Evolutionary conservation across 2,329 filamentous ascomycete genomes (phyloP).

Genomic region (Metarhizium brunneum): DNA sequence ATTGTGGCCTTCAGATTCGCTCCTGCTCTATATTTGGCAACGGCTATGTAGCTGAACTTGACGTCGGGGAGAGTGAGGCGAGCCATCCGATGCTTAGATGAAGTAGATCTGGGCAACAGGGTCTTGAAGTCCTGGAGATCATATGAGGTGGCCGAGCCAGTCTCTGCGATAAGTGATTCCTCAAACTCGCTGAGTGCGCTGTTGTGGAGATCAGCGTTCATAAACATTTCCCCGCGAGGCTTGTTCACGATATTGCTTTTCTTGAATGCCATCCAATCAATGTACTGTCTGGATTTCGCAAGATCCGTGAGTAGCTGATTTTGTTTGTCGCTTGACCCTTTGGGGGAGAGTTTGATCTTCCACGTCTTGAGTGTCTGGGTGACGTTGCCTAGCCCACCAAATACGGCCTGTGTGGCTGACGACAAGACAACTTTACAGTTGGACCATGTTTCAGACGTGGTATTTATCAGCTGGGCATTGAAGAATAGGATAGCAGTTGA

Average conservation of each 20-base stretch:
- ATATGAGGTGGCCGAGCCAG: slow-evolving; percentile 46
- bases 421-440: slow-evolving; percentile 52
- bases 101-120: slow-evolving; percentile 34
- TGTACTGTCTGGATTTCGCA: slow-evolving; percentile 21
- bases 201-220: background rate
- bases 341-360: slow-evolving; percentile 37
- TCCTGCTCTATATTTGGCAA: slow-evolving; percentile 46
- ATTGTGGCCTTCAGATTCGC: slow-evolving; percentile 47
- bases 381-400: slow-evolving; percentile 43
- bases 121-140: slow-evolving; percentile 46
- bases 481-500: slow-evolving; percentile 47
- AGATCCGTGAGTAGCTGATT: slow-evolving; percentile 24
- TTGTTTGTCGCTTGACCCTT: slow-evolving; percentile 10
- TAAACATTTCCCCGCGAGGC: background rate
- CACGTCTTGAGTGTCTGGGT: slow-evolving; percentile 47
- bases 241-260: background rate
- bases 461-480: slow-evolving; percentile 52
- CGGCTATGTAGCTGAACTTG: slow-evolving; percentile 40
- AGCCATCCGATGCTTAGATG: slow-evolving; percentile 45
- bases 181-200: background rate
- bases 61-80: slow-evolving; percentile 37
- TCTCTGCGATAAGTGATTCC: slow-evolving; percentile 43
- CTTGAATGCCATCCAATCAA: background rate
- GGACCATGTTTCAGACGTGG: slow-evolving; percentile 54
- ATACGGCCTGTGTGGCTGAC: slow-evolving; percentile 48